Percentiles rank a stretch among this genome's conserved stretches.
Evolutionary conservation across 257 asterid species (phyloP).

Genomic region (Capsicum pubescens): DNA sequence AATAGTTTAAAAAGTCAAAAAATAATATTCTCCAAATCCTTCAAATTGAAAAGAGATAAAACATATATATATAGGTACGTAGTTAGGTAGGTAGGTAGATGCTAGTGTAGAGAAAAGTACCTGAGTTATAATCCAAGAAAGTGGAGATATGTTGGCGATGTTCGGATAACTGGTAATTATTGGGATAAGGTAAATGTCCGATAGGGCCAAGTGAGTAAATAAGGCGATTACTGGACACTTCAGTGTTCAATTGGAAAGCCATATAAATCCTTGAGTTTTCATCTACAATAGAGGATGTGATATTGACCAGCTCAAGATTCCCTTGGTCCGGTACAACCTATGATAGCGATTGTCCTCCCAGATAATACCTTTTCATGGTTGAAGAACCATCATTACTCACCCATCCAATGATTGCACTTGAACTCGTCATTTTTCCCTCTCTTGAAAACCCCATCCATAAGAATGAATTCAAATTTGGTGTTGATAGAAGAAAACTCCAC

Average conservation of each 20-base stretch:
- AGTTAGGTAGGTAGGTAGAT: too few relatives aligned
- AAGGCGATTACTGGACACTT: constrained; percentile 47
- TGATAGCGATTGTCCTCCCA: constrained; percentile 56
- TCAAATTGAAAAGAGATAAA: too few relatives aligned
- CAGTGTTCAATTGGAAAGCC: constrained; percentile 57
- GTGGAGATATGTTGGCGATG: constrained; percentile 55
- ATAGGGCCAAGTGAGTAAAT: constrained; percentile 67
- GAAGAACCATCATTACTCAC: constrained; percentile 35
- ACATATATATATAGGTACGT: too few relatives aligned
- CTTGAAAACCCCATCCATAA: constrained; percentile 73
- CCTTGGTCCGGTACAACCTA: constrained; percentile 46
- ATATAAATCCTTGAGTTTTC: constrained; percentile 52
- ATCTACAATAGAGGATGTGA: constrained; percentile 44
- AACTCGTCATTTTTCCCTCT: constrained; percentile 70
- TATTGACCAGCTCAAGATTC: constrained; percentile 51
- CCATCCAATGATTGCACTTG: constrained; percentile 83
- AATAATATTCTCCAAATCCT: too few relatives aligned
- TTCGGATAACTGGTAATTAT: constrained; percentile 43
- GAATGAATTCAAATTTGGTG: constrained; percentile 61
- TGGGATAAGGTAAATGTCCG: constrained; percentile 45
- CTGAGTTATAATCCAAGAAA: constrained; percentile 62
- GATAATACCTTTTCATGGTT: constrained; percentile 43
- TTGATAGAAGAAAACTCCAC: constrained; percentile 76
- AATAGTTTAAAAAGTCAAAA: too few relatives aligned
- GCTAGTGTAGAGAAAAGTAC: constrained; percentile 23